phyloP scores from a whole-genome alignment of 2,329 filamentous ascomycete species.

The Massarina eburnea region DNA sequence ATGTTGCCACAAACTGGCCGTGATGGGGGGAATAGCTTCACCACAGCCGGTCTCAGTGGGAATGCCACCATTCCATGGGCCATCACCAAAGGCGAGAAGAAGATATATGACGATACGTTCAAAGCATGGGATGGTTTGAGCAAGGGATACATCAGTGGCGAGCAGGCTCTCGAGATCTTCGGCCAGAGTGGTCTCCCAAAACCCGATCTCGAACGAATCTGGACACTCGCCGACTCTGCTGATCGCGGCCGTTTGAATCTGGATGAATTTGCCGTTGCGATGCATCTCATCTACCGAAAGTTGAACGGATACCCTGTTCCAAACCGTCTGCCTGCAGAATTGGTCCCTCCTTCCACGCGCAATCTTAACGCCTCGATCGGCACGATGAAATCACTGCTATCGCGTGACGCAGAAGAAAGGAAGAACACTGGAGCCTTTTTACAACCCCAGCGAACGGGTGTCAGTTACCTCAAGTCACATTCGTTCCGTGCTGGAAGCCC shows the following conservation, averaged over 20 bases:
- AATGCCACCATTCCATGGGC: conserved; percentile 98
- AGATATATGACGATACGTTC: conserved; percentile 92
- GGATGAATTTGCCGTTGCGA: conserved; percentile 96
- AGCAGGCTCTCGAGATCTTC: conserved; percentile 94
- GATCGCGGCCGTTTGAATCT: conserved; percentile 94
- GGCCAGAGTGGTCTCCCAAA: conserved; percentile 93
- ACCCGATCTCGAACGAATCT: conserved; percentile 84
- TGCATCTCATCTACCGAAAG: conserved; percentile 98
- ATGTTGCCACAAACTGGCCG: conserved; percentile 98
- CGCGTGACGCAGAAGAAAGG: conserved; percentile 83
- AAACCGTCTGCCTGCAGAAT: conserved; percentile 81
- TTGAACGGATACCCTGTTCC: conserved; percentile 94
- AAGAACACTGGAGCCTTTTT: conserved; percentile 89
- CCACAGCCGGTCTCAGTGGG: conserved; percentile 82
- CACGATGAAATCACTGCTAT: conserved; percentile 85
- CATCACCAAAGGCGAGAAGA: conserved; percentile 98
- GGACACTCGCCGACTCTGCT: conserved; percentile 90
- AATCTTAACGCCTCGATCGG: conserved; percentile 93
- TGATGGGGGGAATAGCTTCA: conserved; percentile 71
- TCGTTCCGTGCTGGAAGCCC: conserved; percentile 75
- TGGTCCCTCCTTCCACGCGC: conserved; percentile 90
- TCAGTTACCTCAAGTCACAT: conserved; percentile 94
- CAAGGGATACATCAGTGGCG: conserved; percentile 89
- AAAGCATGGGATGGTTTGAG: conserved; percentile 93
- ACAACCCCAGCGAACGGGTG: conserved; percentile 93